Evolutionary conservation across 2,329 filamentous ascomycete genomes (phyloP).

Genomic region (Colletotrichum trifolii): DNA sequence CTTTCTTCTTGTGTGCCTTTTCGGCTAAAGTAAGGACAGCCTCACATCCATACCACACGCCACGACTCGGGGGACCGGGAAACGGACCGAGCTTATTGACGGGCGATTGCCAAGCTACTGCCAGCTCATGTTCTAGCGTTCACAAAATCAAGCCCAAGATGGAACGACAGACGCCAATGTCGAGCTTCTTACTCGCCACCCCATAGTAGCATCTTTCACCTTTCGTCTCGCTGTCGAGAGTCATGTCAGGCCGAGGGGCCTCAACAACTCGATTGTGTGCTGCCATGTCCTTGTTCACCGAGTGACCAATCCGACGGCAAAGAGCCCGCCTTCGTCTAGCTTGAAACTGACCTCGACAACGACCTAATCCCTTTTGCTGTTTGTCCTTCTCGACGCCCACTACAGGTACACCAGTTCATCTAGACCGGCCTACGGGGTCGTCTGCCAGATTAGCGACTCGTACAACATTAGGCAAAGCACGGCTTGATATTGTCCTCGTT

Average conservation of each 20-base stretch:
- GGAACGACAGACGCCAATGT: conserved; percentile 12
- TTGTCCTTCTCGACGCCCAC: neutral
- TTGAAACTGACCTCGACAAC: conserved; percentile 5
- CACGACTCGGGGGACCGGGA: conserved; percentile 17
- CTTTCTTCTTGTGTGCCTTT: conserved; percentile 19
- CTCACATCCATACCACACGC: conserved; percentile 4
- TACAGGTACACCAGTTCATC: conserved; percentile 8
- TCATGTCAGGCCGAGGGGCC: neutral
- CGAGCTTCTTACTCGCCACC: conserved; percentile 14
- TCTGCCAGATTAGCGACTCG: conserved; percentile 17
- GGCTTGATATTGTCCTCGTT: conserved; percentile 4
- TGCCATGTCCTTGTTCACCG: conserved; percentile 8
- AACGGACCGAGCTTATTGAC: conserved; percentile 30
- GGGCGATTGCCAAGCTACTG: conserved; percentile 3
- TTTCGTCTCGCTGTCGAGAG: conserved; percentile 8
- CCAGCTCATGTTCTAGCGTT: conserved; percentile 21
- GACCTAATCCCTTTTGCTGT: neutral
- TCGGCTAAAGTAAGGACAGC: conserved; percentile 12
- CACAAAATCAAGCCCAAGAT: conserved; percentile 8
- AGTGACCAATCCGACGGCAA: conserved; percentile 4
- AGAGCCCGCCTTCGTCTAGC: conserved; percentile 2
- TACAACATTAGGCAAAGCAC: neutral
- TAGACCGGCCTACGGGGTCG: conserved; percentile 4
- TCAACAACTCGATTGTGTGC: conserved; percentile 2
- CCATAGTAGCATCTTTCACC: neutral